Evolutionary conservation across 2,329 filamentous ascomycete species (phyloP), one percentile per base, ranked within the genome.

Genomic region (Colletotrichum truncatum): DNA sequence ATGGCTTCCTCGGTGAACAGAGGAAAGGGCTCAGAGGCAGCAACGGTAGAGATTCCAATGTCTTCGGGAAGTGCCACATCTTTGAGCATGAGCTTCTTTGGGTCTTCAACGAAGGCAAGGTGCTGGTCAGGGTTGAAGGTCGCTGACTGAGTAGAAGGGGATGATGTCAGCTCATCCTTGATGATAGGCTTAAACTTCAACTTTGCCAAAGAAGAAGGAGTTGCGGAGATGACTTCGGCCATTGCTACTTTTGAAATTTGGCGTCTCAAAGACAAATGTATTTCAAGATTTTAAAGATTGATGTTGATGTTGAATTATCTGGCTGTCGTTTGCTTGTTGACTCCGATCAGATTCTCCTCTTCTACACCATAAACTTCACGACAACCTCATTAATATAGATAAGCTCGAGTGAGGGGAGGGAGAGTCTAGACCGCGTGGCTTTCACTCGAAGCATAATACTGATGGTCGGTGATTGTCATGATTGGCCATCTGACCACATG

Each of bases 1-100:
- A 91, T 81, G 2, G 89, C 88, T 48, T 89, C 87, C 30, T 81
- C 72, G 10, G 85, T 86, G 75, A 91, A 91, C 23, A 91, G 80
- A 4, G 81, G 81, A 73, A 91, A 91, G 0, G 89, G 88, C 63
- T 90, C 85, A 0, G 88, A 89, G 54, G 90, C 88, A 11, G 88
- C 89, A 51, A 88, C 80, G 1, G 83, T 83, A 2, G 89, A 91
- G 25, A 91, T 81, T 4, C 88, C 89, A 52, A 78, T 80, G 59
- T 82, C 80, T 34, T 86, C 80, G 4, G 58, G 23, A 39, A 86
- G 85, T 2, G 85, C 87, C 54, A 91, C 79, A 30, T 91, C 88
- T 70, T 84, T 81, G 88, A 91, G 91, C 16, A 81, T 85, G 69
- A 87, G 76, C 45, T 86, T 77, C 67, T 84, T 82, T 12, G 82